A percentile compares a stretch with the other conserved stretches of the same genome.
phyloP scores from a whole-genome alignment of 148 eudicot genomes.

The Spergularia bocconei region DNA sequence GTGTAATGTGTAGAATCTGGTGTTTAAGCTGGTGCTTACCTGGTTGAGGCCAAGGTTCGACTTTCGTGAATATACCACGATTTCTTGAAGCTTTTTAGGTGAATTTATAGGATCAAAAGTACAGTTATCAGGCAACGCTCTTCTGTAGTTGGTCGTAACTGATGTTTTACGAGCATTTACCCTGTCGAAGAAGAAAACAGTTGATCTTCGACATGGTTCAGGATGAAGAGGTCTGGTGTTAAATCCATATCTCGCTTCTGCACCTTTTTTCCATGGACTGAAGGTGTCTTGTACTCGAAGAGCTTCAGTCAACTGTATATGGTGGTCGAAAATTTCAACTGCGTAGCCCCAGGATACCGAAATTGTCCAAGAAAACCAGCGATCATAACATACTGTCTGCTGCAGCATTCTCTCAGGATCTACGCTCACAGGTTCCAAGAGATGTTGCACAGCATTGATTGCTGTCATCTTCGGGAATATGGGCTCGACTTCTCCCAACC shows the following conservation, averaged over 20 bases:
- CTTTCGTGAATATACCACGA: conserved; percentile 49
- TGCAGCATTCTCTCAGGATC: conserved; percentile 66
- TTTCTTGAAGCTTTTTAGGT: conserved; percentile 50
- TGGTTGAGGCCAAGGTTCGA: conserved; percentile 43
- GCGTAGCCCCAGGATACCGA: conserved; percentile 91
- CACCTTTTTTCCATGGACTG: conserved; percentile 42
- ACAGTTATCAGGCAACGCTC: conserved; percentile 44
- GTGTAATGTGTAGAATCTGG: neutral
- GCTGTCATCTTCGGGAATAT: conserved; percentile 61
- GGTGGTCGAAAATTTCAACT: conserved; percentile 45
- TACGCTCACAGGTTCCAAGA: conserved; percentile 38
- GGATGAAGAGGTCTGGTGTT: conserved; percentile 36
- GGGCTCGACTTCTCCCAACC: conserved; percentile 41
- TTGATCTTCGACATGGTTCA: conserved; percentile 59
- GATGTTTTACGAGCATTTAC: conserved; percentile 22
- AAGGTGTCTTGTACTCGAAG: conserved; percentile 49
- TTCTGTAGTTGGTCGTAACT: conserved; percentile 42
- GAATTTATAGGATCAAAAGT: conserved; percentile 45
- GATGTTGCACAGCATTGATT: conserved; percentile 39
- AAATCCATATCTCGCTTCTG: conserved; percentile 20
- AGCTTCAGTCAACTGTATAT: conserved; percentile 41
- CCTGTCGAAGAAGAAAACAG: conserved; percentile 47
- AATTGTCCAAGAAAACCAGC: conserved; percentile 78
- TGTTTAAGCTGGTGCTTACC: conserved; percentile 31
- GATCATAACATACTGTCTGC: conserved; percentile 71